Evolutionary conservation across 345 rosid genomes (phyloP).

Genomic region (Linum lewisii): DNA sequence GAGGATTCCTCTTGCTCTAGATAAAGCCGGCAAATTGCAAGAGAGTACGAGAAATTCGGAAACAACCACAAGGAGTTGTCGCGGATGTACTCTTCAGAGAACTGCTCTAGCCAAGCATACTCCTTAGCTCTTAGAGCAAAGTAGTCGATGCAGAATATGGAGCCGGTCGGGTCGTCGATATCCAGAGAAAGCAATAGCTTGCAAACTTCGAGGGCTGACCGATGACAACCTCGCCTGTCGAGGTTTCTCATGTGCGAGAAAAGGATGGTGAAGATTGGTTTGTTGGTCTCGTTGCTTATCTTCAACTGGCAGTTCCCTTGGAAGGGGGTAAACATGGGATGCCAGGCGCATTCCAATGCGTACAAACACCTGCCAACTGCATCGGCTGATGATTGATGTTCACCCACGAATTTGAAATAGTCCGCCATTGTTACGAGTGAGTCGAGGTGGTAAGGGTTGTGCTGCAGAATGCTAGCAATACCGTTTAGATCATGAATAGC

Average conservation of each 20-base stretch:
- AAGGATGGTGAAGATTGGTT: constrained; percentile 60
- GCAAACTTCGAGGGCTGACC: constrained; percentile 86
- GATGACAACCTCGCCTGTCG: constrained; percentile 89
- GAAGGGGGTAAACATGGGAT: constrained; percentile 64
- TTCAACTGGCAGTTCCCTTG: constrained; percentile 69
- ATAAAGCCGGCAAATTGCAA: constrained; percentile 68
- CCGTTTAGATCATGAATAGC: constrained; percentile 78
- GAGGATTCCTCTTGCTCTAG: constrained; percentile 47
- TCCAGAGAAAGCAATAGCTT: constrained; percentile 73
- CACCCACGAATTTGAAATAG: constrained; percentile 71
- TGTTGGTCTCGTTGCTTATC: constrained; percentile 64
- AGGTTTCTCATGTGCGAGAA: constrained; percentile 80
- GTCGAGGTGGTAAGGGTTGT: constrained; percentile 79
- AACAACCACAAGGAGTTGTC: constrained; percentile 84
- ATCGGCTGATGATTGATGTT: constrained; percentile 82
- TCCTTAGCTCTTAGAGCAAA: constrained; percentile 80
- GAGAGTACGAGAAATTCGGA: constrained; percentile 79
- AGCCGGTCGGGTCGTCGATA: constrained; percentile 76
- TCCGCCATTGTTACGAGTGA: constrained; percentile 92
- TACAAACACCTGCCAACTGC: constrained; percentile 68
- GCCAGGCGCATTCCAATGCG: constrained; percentile 88
- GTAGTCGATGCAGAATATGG: constrained; percentile 82
- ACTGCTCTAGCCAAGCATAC: constrained; percentile 68
- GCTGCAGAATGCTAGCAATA: constrained; percentile 50
- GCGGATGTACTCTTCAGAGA: constrained; percentile 56